A percentile compares a stretch with the other conserved stretches of the same genome.
phyloP scores from a whole-genome alignment of 2,329 filamentous ascomycete genomes.

The Neocucurbitaria cava region DNA sequence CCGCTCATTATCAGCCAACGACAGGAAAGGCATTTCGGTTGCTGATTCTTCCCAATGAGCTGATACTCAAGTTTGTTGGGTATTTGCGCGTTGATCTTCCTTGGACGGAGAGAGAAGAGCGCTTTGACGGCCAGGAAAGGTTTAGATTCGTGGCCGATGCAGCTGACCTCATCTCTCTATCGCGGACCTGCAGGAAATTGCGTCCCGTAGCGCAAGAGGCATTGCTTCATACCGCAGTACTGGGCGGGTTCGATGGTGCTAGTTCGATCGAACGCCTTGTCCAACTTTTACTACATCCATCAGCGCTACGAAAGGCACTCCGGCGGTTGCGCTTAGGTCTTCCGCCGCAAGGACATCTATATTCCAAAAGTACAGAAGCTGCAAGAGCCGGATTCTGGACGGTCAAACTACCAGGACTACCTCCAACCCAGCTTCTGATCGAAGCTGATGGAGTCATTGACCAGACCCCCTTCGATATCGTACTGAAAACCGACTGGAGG shows the following conservation, averaged over 20 bases:
- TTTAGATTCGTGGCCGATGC: neutral
- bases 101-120: neutral
- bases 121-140: conserved; percentile 5
- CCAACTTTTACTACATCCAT: neutral
- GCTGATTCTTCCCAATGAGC: neutral
- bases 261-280: conserved; percentile 1
- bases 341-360: neutral
- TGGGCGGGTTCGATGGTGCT: conserved; percentile 4
- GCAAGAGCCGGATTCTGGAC: neutral
- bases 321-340: conserved; percentile 1
- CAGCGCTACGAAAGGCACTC: neutral
- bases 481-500: neutral
- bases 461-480: neutral
- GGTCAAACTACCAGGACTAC: neutral
- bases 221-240: conserved; percentile 13
- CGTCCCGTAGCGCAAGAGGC: conserved; percentile 6
- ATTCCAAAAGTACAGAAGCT: neutral
- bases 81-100: conserved; percentile 2
- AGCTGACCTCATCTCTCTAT: neutral
- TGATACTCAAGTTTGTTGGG: neutral
- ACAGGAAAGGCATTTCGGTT: neutral
- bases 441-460: neutral
- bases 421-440: neutral
- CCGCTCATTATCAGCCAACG: neutral
- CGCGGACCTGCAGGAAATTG: conserved; percentile 7